Evolutionary conservation across 148 eudicot species (phyloP).

Genomic region (Diospyros kaki): DNA sequence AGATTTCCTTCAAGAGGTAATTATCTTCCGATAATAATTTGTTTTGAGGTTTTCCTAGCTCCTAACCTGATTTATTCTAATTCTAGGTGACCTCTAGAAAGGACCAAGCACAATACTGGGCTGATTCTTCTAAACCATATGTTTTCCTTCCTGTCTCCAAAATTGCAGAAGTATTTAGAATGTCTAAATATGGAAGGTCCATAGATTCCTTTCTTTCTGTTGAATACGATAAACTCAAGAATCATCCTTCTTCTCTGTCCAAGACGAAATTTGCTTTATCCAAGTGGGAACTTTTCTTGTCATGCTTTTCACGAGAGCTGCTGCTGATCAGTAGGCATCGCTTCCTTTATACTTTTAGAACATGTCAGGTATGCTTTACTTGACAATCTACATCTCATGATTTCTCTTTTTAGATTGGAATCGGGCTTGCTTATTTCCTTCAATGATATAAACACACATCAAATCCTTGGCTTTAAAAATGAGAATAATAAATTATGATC

Average conservation of each 20-base stretch:
- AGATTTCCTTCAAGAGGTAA: slow-evolving; percentile 92
- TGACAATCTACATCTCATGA: not conserved
- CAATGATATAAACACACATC: not conserved
- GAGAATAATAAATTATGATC: not conserved
- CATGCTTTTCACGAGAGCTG: slow-evolving; percentile 66
- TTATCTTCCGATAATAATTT: not conserved
- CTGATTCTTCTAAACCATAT: slow-evolving; percentile 66
- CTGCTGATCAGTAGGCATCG: slow-evolving; percentile 69
- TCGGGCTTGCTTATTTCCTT: not conserved
- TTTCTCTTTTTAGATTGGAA: not conserved
- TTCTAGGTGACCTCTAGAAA: slow-evolving; percentile 81
- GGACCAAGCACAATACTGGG: slow-evolving; percentile 95
- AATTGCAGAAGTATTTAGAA: slow-evolving; percentile 72
- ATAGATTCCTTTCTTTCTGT: slow-evolving; percentile 45
- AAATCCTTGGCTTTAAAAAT: not conserved
- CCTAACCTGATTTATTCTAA: slow-evolving; percentile 4
- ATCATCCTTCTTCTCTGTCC: slow-evolving; percentile 54
- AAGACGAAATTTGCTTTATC: slow-evolving; percentile 49
- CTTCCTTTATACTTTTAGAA: slow-evolving; percentile 72
- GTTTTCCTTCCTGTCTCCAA: slow-evolving; percentile 50
- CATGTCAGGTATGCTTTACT: slow-evolving; percentile 53
- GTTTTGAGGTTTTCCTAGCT: not conserved
- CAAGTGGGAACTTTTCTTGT: slow-evolving; percentile 59
- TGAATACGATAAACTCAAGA: slow-evolving; percentile 47
- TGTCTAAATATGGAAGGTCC: slow-evolving; percentile 55